Evolutionary conservation across 1,139 yeast genomes (phyloP), one percentile per base, ranked within the genome.

Genomic region (Suhomyces atakaporum): DNA sequence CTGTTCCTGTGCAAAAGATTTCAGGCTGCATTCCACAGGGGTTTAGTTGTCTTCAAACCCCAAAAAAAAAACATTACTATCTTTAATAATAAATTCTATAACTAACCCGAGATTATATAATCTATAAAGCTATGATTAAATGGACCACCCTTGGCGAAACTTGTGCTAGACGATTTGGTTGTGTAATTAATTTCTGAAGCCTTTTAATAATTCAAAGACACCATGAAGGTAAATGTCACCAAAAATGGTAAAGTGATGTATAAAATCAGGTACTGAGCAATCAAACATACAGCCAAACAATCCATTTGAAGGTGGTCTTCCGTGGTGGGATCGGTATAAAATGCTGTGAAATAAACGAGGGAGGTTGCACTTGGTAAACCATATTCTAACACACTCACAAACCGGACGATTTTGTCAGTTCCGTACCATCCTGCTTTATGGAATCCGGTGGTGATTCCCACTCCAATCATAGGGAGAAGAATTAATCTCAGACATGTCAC

Each of bases 341-440:
- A 81, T 5, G 95, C 92, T 3, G 96, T 87, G 45, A 89, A 69
- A 55, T 87, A 89, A 14, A 89, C 81, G 50, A 87, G 76, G 1
- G 89, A 76, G 0, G 97, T 89, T 0, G 96, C 95, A 43, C 85
- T 82, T 0, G 97, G 97, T 40, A 87, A 72, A 0, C 94, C 89
- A 56, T 81, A 84, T 14, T 84, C 80, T 31, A 89, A 69, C 13
- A 84, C 84, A 51, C 86, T 75, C 11, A 89, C 83, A 50, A 90
- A 85, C 21, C 79, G 61, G 15, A 71, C 50, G 18, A 70, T 46
- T 15, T 51, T 52, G 53, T 87, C 89, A 31, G 71, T 76, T 10
- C 64, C 71, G 43, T 58, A 71, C 76, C 76, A 70, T 3, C 75
- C 75, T 2, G 67, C 75, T 28, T 64, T 58, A 18, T 65, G 39